Evolutionary conservation across 768 basidiomycete genomes (phyloP).

Genomic region (Rhodotorula graminis): DNA sequence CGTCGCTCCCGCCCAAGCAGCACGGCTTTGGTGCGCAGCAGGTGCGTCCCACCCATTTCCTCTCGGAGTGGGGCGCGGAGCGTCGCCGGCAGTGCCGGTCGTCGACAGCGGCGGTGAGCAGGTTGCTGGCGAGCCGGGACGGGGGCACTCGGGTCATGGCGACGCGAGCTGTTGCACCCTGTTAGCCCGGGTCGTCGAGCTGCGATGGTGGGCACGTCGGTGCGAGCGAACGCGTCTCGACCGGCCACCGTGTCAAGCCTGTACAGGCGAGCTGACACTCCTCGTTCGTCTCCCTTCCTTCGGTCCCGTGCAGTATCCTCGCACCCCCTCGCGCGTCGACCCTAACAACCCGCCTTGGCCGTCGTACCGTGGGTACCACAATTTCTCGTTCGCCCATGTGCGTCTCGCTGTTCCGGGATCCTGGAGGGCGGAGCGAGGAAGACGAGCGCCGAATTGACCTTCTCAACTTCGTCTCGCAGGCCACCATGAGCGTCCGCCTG

Average conservation of each 20-base stretch:
- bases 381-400: slow-evolving; percentile 62
- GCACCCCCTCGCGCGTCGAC: slow-evolving; percentile 44
- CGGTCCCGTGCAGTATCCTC: slow-evolving; percentile 27
- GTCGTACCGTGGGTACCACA: slow-evolving; percentile 50
- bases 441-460: slow-evolving; percentile 44
- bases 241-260: too few relatives aligned
- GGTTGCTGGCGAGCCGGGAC: too few relatives aligned
- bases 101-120: too few relatives aligned
- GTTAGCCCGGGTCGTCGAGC: too few relatives aligned
- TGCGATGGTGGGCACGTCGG: too few relatives aligned
- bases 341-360: slow-evolving; percentile 44
- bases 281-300: not conserved
- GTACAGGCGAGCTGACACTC: not conserved
- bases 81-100: too few relatives aligned
- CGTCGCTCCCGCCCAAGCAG: slow-evolving; percentile 49
- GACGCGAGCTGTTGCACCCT: too few relatives aligned
- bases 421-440: slow-evolving; percentile 40
- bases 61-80: not conserved
- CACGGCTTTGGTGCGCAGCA: slow-evolving; percentile 40
- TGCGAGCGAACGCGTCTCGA: too few relatives aligned
- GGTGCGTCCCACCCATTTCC: not conserved
- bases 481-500: slow-evolving; percentile 91
- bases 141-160: too few relatives aligned
- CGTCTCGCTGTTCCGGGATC: not conserved
- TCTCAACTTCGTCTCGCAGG: slow-evolving; percentile 44